Base-by-base conservation (phyloP, 2,329 filamentous ascomycete species). In the Trichoderma lentiforme region DNA sequence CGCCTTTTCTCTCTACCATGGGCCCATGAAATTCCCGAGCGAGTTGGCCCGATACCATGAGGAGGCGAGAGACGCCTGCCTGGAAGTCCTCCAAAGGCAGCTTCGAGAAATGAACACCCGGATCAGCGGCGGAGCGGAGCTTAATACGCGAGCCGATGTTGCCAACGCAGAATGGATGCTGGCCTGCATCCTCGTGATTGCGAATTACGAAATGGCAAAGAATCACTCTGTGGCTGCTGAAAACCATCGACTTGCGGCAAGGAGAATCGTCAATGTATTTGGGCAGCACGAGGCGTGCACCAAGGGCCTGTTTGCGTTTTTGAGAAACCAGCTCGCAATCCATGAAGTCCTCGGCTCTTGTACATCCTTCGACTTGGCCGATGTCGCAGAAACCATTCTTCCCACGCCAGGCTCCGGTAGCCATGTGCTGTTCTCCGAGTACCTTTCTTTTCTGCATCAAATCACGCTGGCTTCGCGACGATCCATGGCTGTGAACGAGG, bases 151-250 rank as follows among this genome's bases (percentile, higher is more conserved):
- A 53, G 72, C 72, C 53, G 77, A 79, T 58, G 73, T 78, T 34
- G 73, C 68, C 32, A 76, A 78, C 21, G 77, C 76, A 14, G 77
- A 79, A 62, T 80, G 78, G 76, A 77, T 80, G 73, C 71, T 80
- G 68, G 77, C 78, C 1, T 75, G 77, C 6, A 79, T 79, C 26
- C 73, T 80, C 12, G 79, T 80, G 63, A 74, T 80, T 30, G 77
- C 76, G 14, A 78, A 75, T 60, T 80, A 79, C 56, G 78, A 80
- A 64, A 79, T 78, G 75, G 75, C 76, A 30, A 76, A 78, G 34
- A 76, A 75, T 24, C 75, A 76, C 14, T 70, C 74, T 3, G 72
- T 72, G 4, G 76, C 76, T 1, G 78, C 78, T 3, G 78, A 80
- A 34, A 75, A 76, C 28, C 78, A 80, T 39, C 70, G 78, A 11